A percentile compares a stretch with the other conserved stretches of the same genome.
Conservation (phyloP, 2,329 filamentous ascomycete genomes). For the Metarhizium guizhouense region DNA sequence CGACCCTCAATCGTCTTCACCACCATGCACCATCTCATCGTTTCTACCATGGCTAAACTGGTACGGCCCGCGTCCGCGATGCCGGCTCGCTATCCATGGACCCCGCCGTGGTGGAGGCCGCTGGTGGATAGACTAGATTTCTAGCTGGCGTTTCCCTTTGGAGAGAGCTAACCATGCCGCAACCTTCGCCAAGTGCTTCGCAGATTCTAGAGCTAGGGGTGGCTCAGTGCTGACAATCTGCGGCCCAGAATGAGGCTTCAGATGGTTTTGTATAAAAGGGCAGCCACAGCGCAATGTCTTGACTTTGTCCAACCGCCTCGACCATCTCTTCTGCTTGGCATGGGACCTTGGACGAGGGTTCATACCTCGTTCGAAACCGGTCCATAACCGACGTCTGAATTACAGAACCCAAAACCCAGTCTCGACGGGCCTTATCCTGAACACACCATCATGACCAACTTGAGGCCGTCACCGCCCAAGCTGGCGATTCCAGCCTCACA, state of each 20-base stretch:
- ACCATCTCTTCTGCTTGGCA: not conserved
- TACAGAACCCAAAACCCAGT: not conserved
- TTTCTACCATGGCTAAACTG: not conserved
- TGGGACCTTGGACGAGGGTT: not conserved
- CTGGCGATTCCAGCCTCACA: conserved; percentile 3
- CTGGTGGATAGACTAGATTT: not conserved
- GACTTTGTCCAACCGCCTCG: not conserved
- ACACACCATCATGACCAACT: not conserved
- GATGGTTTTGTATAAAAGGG: not conserved
- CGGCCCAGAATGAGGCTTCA: not conserved
- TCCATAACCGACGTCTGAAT: not conserved
- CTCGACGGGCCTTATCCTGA: not conserved
- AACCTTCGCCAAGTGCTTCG: not conserved
- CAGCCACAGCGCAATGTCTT: not conserved
- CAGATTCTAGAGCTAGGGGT: not conserved
- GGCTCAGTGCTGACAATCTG: not conserved
- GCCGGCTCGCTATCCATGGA: not conserved
- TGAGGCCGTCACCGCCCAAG: conserved; percentile 1
- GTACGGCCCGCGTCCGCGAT: not conserved
- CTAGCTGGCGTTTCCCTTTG: no score
- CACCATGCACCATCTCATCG: not conserved
- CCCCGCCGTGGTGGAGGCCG: not conserved
- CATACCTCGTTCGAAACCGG: not conserved
- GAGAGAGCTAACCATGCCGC: no score
- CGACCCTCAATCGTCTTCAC: not conserved